These are phyloP conservation scores for Leishmania guyanensis DNA, from an alignment of 208 protist species.

Conservation along the genomic window DNA sequence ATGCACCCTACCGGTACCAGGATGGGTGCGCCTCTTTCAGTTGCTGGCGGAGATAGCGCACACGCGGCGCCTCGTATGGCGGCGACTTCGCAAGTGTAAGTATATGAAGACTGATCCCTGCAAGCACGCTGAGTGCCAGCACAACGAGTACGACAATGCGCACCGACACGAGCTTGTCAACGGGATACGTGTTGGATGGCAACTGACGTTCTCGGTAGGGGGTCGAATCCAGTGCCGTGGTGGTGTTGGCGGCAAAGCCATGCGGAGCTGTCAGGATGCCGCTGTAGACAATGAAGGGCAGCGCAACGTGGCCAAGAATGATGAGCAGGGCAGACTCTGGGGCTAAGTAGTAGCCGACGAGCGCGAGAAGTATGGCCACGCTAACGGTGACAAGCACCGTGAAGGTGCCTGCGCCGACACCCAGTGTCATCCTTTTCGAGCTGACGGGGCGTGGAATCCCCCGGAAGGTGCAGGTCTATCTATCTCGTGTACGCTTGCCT, in stretches of 20 bases:
- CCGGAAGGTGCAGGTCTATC: background rate
- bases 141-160: constrained; percentile 65
- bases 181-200: constrained; percentile 39
- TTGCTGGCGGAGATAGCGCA: constrained; percentile 77
- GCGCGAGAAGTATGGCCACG: constrained; percentile 49
- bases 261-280: constrained; percentile 63
- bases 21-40: constrained; percentile 79
- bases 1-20: constrained; percentile 62
- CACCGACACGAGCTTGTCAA: constrained; percentile 71
- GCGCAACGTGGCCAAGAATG: constrained; percentile 38
- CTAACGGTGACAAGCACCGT: constrained; percentile 58
- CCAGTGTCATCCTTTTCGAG: constrained; percentile 50
- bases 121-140: constrained; percentile 42
- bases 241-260: background rate
- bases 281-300: constrained; percentile 81
- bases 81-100: constrained; percentile 44
- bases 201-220: constrained; percentile 56
- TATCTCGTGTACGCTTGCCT: background rate
- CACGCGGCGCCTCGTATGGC: constrained; percentile 66
- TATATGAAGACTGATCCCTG: constrained; percentile 45
- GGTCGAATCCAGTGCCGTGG: constrained; percentile 6
- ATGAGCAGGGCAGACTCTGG: constrained; percentile 55
- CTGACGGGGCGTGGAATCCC: background rate
- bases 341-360: constrained; percentile 54
- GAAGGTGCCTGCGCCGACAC: constrained; percentile 79